These are phyloP conservation scores for Suhomyces atakaporum DNA, from an alignment of 1,139 yeast species.

Conservation along the genomic window DNA sequence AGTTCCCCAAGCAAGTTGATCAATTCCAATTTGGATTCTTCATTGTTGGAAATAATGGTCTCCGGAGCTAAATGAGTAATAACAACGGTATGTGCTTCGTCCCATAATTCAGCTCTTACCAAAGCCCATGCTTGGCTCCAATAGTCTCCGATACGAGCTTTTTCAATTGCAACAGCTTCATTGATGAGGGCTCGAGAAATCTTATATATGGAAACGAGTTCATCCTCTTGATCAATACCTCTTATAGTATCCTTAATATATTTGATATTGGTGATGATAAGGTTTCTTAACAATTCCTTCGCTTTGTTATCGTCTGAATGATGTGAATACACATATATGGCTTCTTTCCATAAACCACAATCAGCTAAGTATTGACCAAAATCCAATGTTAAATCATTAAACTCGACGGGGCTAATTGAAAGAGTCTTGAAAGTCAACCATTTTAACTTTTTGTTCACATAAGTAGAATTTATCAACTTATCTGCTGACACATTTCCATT, in stretches of 20 bases:
- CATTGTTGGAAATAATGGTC: constrained; percentile 51
- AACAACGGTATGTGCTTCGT: constrained; percentile 64
- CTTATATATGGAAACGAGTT: constrained; percentile 35
- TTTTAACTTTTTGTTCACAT: constrained; percentile 37
- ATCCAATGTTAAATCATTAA: constrained; percentile 46
- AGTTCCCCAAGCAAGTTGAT: constrained; percentile 45
- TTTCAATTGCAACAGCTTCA: constrained; percentile 54
- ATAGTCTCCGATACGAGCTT: constrained; percentile 45
- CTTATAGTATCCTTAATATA: constrained; percentile 30
- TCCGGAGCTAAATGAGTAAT: constrained; percentile 67
- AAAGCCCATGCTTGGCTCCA: constrained; percentile 64
- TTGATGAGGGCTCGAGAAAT: constrained; percentile 51
- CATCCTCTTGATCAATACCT: constrained; percentile 32
- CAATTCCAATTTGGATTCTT: constrained; percentile 27
- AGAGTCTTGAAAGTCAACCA: constrained; percentile 54
- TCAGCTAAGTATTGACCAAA: constrained; percentile 58
- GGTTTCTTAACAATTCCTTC: constrained; percentile 38
- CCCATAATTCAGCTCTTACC: constrained; percentile 60
- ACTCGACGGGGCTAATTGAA: constrained; percentile 1
- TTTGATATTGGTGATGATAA: constrained; percentile 51
- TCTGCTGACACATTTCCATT: constrained; percentile 5
- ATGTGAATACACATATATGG: constrained; percentile 62
- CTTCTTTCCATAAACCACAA: constrained; percentile 56
- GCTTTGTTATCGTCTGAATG: constrained; percentile 46
- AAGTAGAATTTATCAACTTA: constrained; percentile 12